Evolutionary conservation across 352 stramenopile species (phyloP).

Genomic region (Globisporangium sylvaticum): DNA sequence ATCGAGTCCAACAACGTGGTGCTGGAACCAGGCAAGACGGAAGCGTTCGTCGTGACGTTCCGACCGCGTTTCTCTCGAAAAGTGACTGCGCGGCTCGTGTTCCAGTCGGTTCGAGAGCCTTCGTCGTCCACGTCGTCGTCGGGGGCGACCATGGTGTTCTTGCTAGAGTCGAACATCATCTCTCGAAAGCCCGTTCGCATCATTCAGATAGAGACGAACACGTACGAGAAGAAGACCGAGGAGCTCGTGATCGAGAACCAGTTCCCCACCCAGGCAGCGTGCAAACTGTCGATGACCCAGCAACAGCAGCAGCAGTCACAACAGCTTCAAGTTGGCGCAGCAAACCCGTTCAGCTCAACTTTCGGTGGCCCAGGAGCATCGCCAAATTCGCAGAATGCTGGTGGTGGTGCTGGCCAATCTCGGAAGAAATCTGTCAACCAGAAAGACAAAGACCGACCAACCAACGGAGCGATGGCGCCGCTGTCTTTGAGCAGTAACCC

Average conservation of each 20-base stretch:
- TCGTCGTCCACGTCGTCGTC: slow-evolving; percentile 16
- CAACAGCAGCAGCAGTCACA: slow-evolving; percentile 15
- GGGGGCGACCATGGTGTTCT: slow-evolving; percentile 88
- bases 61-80: slow-evolving; percentile 82
- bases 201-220: slow-evolving; percentile 72
- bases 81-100: slow-evolving; percentile 85
- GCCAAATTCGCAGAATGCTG: neutral
- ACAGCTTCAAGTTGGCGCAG: neutral
- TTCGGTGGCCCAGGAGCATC: neutral
- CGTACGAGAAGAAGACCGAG: slow-evolving; percentile 75
- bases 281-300: slow-evolving; percentile 75
- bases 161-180: slow-evolving; percentile 81
- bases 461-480: no score
- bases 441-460: slow-evolving; percentile 7
- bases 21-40: slow-evolving; percentile 72
- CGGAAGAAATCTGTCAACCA: slow-evolving; percentile 13
- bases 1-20: slow-evolving; percentile 66
- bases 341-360: neutral
- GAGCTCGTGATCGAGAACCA: slow-evolving; percentile 88
- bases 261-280: slow-evolving; percentile 66
- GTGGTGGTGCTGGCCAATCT: neutral
- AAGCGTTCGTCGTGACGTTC: slow-evolving; percentile 81
- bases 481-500: neutral
- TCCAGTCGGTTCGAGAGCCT: slow-evolving; percentile 63
- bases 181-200: slow-evolving; percentile 69